Evolutionary conservation across 257 asterid genomes (phyloP).

Genomic region (Pogostemon cablin): DNA sequence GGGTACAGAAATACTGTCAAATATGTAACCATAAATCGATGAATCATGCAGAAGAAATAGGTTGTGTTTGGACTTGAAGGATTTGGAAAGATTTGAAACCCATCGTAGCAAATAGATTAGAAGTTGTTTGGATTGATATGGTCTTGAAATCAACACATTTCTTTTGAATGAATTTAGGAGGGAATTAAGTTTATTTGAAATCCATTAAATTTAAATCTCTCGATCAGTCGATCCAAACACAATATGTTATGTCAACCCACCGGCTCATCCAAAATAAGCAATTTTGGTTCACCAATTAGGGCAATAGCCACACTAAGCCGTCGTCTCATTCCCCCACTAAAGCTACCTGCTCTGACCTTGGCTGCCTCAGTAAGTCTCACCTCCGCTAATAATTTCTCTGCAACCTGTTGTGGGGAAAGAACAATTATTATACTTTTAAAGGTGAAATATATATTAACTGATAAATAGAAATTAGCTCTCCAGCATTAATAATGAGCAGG

Average conservation of each 20-base stretch:
- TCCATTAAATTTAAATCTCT: neutral
- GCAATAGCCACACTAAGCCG: constrained; percentile 96
- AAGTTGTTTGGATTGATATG: neutral
- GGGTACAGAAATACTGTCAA: constrained; percentile 25
- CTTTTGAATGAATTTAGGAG: neutral
- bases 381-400: constrained; percentile 64
- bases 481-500: neutral
- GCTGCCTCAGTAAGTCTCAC: constrained; percentile 86
- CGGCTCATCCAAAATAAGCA: constrained; percentile 88
- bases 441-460: neutral
- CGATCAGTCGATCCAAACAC: neutral
- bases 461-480: neutral
- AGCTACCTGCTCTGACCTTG: constrained; percentile 77
- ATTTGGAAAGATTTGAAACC: neutral
- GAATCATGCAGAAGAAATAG: constrained; percentile 16
- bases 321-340: constrained; percentile 95
- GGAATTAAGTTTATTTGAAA: neutral
- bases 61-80: neutral
- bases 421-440: neutral
- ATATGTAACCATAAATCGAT: constrained; percentile 18
- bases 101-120: neutral
- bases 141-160: neutral
- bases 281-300: constrained; percentile 85
- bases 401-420: constrained; percentile 50
- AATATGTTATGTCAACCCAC: constrained; percentile 43